Conservation (phyloP, 495 filamentous ascomycete genomes). For the Hyaloscypha hepaticicola region DNA sequence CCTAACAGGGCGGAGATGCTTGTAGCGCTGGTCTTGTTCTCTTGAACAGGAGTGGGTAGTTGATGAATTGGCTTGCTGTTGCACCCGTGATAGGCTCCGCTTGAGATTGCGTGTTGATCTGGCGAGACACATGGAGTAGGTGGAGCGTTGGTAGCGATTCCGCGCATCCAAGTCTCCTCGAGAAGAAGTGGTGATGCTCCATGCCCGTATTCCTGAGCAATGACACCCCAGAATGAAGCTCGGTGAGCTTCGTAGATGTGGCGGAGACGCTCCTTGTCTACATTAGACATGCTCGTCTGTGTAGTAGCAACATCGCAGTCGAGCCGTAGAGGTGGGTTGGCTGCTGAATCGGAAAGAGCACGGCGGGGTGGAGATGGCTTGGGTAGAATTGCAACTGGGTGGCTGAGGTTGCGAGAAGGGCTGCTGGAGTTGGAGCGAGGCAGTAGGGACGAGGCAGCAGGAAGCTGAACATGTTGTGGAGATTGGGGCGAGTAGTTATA, state of each 20-base stretch:
- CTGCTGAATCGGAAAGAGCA: conserved; percentile 35
- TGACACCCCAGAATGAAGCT: conserved; percentile 66
- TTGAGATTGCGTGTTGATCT: conserved; percentile 23
- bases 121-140: conserved; percentile 35
- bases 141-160: conserved; percentile 31
- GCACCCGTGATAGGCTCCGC: conserved; percentile 24
- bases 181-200: conserved; percentile 61
- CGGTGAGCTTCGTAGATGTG: conserved; percentile 68
- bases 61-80: conserved; percentile 26
- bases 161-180: conserved; percentile 68
- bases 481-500: conserved; percentile 31
- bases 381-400: conserved; percentile 57
- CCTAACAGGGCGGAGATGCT: conserved; percentile 55
- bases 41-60: conserved; percentile 28
- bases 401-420: conserved; percentile 36
- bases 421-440: conserved; percentile 28
- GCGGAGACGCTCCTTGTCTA: conserved; percentile 68
- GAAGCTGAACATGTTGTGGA: conserved; percentile 27
- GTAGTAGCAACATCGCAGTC: conserved; percentile 44
- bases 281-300: conserved; percentile 36
- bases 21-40: conserved; percentile 43
- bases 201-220: conserved; percentile 68
- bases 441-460: conserved; percentile 29
- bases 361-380: conserved; percentile 55
- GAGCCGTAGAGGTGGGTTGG: conserved; percentile 40